Evolutionary conservation across 2,329 filamentous ascomycete genomes (phyloP), one percentile per base, ranked within the genome.

Genomic region (Rhynchosporium secalis): DNA sequence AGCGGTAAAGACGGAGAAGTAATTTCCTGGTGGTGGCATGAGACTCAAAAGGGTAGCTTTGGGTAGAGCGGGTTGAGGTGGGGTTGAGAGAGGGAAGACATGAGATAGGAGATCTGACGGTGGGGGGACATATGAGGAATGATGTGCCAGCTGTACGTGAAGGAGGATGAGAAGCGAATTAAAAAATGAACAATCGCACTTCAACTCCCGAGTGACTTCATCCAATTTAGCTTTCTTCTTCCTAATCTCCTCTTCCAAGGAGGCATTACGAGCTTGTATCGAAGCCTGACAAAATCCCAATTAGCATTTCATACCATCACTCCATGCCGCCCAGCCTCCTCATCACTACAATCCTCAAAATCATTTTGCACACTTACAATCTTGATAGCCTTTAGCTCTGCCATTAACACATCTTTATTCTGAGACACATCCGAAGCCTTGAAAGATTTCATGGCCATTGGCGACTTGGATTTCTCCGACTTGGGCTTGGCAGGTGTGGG

Each of bases 191-290:
- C 15, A 26, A 12, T 12, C 65, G 5, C 70, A 76, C 72, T 70
- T 70, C 7, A 78, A 69, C 29, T 73, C 71, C 40, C 67, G 65
- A 4, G 65, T 67, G 6, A 72, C 71, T 51, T 75, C 78, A 69
- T 73, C 74, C 40, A 79, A 70, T 61, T 77, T 74, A 3, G 69
- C 65, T 33, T 71, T 74, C 36, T 69, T 70, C 12, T 46, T 55
- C 1, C 64, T 60, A 20, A 74, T 69, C 41, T 74, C 73, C 26
- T 63, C 62, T 69, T 78, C 74, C 3, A 86, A 76, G 28, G 76
- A 72, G 0, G 76, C 71, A 28, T 82, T 78, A 57, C 80, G 81
- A 12, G 76, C 70, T 73, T 82, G 76, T 7, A 74, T 63, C 0
- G 71, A 73, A 8, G 71, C 63, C 71, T 73, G 20, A 6, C 15